phyloP scores from a whole-genome alignment of 176 grass and related monocot species.

The Olyra latifolia region DNA sequence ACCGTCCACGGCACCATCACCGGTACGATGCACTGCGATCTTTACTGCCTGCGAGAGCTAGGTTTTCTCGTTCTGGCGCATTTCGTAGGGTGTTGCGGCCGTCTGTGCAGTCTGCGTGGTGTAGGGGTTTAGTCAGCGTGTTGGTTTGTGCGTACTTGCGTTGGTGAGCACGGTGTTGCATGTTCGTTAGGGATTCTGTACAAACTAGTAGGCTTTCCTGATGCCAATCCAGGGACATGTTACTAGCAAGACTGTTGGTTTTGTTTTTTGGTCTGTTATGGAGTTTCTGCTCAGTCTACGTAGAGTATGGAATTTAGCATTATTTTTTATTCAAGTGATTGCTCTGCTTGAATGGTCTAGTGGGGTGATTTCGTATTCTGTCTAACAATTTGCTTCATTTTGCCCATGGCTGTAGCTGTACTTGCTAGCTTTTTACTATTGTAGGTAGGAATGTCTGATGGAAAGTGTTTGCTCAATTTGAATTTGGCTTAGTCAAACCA shows the following conservation, averaged over 20 bases:
- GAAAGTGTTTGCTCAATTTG: background rate
- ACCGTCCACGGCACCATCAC: constrained; percentile 73
- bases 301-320: background rate
- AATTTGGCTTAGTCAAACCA: background rate
- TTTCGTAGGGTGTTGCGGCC: background rate
- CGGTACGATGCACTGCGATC: constrained; percentile 34
- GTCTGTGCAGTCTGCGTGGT: background rate
- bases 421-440: background rate
- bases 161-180: background rate
- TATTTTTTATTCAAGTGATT: background rate
- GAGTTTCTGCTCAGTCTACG: background rate
- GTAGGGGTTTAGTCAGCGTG: background rate
- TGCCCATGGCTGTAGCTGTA: background rate
- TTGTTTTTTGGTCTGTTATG: background rate
- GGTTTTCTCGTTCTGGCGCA: background rate
- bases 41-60: background rate
- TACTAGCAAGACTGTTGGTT: background rate
- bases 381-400: background rate
- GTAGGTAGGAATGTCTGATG: background rate
- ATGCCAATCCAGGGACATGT: background rate
- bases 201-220: background rate
- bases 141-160: background rate
- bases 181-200: background rate
- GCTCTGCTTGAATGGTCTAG: background rate
- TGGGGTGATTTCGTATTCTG: background rate